These are phyloP conservation scores for Dioszegia aurantiaca DNA, from an alignment of 768 basidiomycete species.

Conservation along the genomic window DNA sequence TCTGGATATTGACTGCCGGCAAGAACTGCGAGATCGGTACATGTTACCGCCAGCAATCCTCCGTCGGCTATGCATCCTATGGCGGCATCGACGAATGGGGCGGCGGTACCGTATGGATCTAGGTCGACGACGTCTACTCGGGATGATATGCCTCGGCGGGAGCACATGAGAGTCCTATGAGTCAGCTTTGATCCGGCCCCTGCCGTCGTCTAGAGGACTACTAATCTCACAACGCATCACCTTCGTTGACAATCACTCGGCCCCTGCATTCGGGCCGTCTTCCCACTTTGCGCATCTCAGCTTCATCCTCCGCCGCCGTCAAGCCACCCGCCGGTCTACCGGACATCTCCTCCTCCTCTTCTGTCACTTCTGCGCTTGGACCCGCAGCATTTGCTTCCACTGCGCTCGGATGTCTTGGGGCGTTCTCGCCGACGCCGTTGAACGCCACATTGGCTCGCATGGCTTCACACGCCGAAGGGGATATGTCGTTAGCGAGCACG, in stretches of 20 bases:
- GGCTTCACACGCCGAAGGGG: slow-evolving; percentile 72
- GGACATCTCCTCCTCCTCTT: background rate
- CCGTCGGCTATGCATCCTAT: slow-evolving; percentile 84
- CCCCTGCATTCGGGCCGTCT: slow-evolving; percentile 50
- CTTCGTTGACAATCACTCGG: slow-evolving; percentile 79
- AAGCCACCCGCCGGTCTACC: slow-evolving; percentile 11
- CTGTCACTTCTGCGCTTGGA: background rate
- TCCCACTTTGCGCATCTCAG: slow-evolving; percentile 26
- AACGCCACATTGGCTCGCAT: slow-evolving; percentile 81
- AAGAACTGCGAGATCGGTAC: slow-evolving; percentile 90
- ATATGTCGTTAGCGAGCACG: slow-evolving; percentile 92
- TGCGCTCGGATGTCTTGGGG: background rate
- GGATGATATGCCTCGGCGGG: slow-evolving; percentile 67
- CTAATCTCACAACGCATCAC: slow-evolving; percentile 78
- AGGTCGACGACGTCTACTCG: slow-evolving; percentile 94
- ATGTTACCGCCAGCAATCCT: slow-evolving; percentile 92
- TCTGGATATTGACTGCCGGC: slow-evolving; percentile 93
- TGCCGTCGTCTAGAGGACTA: background rate
- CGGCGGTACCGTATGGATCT: slow-evolving; percentile 95
- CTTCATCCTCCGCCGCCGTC: slow-evolving; percentile 16
- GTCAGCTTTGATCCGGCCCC: background rate
- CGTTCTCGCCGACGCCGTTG: slow-evolving; percentile 63
- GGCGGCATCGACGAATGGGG: slow-evolving; percentile 93
- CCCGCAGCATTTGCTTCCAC: too few species aligned
- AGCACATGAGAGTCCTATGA: slow-evolving; percentile 80